Evolutionary conservation across 495 filamentous ascomycete species (phyloP).

Genomic region (Neurospora sp.): DNA sequence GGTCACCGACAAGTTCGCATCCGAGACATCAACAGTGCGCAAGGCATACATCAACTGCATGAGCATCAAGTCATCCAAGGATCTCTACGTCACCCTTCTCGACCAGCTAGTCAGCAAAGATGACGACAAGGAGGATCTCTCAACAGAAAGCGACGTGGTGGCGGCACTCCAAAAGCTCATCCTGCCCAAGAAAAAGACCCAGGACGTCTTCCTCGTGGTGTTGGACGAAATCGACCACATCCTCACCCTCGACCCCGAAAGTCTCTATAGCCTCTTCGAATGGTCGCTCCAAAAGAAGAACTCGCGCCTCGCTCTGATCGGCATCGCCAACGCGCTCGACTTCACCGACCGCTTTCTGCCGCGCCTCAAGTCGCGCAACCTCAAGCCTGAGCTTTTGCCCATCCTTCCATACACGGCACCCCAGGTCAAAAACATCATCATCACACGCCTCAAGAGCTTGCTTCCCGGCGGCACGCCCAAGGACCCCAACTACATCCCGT

Average conservation of each 20-base stretch:
- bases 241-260: constrained; percentile 71
- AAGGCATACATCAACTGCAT: constrained; percentile 88
- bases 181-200: constrained; percentile 45
- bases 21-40: constrained; percentile 42
- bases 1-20: constrained; percentile 49
- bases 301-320: constrained; percentile 73
- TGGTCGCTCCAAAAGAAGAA: constrained; percentile 67
- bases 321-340: constrained; percentile 95
- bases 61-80: constrained; percentile 75
- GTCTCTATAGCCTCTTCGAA: constrained; percentile 84
- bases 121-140: constrained; percentile 12
- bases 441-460: constrained; percentile 66
- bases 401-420: constrained; percentile 85
- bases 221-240: constrained; percentile 95
- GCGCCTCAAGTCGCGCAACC: constrained; percentile 79
- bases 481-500: constrained; percentile 56
- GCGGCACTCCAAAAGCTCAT: constrained; percentile 55
- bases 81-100: constrained; percentile 68
- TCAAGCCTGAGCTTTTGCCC: constrained; percentile 81
- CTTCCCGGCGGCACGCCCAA: constrained; percentile 36
- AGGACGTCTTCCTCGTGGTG: constrained; percentile 61
- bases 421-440: constrained; percentile 85
- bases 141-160: constrained; percentile 40
- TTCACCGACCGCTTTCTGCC: constrained; percentile 92
- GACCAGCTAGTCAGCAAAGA: constrained; percentile 34